Evolutionary conservation across 177 flowering plant genomes (phyloP).

Genomic region (Vitis hybrid): DNA sequence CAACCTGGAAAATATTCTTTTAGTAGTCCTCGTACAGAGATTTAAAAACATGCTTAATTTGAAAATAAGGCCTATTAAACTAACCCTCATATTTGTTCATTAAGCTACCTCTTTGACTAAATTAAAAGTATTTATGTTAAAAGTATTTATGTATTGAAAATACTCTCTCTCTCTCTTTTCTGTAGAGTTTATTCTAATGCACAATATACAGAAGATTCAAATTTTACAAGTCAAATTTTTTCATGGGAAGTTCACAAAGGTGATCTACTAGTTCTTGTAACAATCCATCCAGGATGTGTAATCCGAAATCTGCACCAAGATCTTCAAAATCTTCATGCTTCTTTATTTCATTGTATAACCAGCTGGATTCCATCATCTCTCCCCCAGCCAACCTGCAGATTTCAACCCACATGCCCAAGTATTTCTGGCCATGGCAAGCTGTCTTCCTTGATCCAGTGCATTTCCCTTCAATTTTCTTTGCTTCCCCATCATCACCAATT

Average conservation of each 20-base stretch:
- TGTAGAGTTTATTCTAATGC: neutral
- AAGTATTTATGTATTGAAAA: neutral
- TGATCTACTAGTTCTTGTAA: conserved; percentile 42
- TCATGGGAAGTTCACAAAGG: conserved; percentile 11
- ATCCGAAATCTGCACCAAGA: conserved; percentile 33
- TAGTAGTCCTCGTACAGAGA: too few relatives aligned
- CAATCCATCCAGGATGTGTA: conserved; percentile 42
- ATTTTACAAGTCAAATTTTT: conserved; percentile 12
- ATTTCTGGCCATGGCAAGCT: conserved; percentile 1
- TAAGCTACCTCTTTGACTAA: neutral
- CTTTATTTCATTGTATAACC: conserved; percentile 24
- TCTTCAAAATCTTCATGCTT: conserved; percentile 35
- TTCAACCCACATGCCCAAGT: conserved; percentile 29
- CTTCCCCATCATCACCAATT: conserved; percentile 4
- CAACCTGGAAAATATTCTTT: too few relatives aligned
- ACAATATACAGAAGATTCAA: neutral
- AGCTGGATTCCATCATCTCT: conserved; percentile 35
- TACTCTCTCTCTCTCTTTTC: neutral
- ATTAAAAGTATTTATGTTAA: neutral
- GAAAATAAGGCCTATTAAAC: too few relatives aligned
- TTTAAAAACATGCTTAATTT: too few relatives aligned
- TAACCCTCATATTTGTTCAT: too few relatives aligned
- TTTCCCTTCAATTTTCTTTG: conserved; percentile 4
- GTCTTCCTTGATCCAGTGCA: conserved; percentile 19
- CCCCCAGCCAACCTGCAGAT: conserved; percentile 34